A percentile compares a stretch with the other conserved stretches of the same genome.
phyloP scores from a whole-genome alignment of 805 yeast species.

The Saccharomycopsis sp. region DNA sequence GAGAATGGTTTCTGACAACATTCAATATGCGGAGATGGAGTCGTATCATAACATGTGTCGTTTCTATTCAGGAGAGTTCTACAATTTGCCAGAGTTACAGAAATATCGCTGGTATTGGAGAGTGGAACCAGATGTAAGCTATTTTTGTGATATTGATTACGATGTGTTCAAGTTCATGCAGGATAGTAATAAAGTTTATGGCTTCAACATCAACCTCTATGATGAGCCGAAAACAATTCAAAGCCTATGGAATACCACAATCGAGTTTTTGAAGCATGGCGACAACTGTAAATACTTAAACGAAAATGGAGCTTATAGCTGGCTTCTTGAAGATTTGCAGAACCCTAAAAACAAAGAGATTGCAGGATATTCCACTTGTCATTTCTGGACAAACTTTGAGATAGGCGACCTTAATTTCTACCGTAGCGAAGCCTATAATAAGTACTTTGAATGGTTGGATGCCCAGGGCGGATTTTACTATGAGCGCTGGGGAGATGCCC shows the following conservation, averaged over 20 bases:
- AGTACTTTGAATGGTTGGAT: constrained; percentile 59
- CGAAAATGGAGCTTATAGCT: constrained; percentile 45
- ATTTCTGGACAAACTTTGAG: constrained; percentile 87
- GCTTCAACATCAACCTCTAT: constrained; percentile 53
- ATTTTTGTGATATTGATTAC: constrained; percentile 51
- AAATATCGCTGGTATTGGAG: constrained; percentile 62
- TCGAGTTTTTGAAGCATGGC: constrained; percentile 37
- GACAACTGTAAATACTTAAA: constrained; percentile 45
- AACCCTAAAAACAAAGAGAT: constrained; percentile 40
- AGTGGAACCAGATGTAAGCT: constrained; percentile 56
- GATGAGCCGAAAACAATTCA: constrained; percentile 51
- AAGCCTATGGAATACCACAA: constrained; percentile 54
- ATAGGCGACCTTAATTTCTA: constrained; percentile 77
- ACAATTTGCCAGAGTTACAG: constrained; percentile 47
- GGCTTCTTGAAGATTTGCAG: constrained; percentile 44
- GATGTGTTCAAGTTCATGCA: constrained; percentile 61
- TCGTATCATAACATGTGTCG: constrained; percentile 70
- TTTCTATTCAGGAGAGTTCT: constrained; percentile 52
- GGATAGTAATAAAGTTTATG: constrained; percentile 50
- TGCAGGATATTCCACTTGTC: constrained; percentile 53
- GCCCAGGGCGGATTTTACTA: constrained; percentile 73
- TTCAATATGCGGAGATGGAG: constrained; percentile 41
- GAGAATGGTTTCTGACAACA: constrained; percentile 21
- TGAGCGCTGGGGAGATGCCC: constrained; percentile 92
- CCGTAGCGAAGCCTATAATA: constrained; percentile 56